Percentiles rank a stretch among this genome's conserved stretches.
Evolutionary conservation across 768 basidiomycete species (phyloP).

Genomic region (Tubosaeta brunneosetosa): DNA sequence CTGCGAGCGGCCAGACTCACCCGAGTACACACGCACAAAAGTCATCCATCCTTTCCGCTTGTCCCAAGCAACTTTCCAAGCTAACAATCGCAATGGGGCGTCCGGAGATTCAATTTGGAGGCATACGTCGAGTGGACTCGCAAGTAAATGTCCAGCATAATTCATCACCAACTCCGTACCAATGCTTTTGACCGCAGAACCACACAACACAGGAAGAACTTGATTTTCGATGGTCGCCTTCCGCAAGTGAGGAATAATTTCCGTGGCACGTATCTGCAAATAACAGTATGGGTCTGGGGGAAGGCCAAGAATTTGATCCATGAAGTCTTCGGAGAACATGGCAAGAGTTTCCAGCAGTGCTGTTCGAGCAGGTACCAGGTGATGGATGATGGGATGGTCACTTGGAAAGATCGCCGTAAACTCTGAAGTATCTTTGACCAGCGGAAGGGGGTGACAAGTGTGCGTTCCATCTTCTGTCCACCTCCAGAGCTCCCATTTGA

Average conservation of each 20-base stretch:
- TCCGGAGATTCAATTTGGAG: slow-evolving; percentile 42
- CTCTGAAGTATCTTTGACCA: slow-evolving; percentile 40
- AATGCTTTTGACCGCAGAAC: slow-evolving; percentile 75
- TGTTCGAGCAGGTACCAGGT: slow-evolving; percentile 62
- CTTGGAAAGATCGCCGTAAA: slow-evolving; percentile 43
- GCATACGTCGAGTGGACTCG: slow-evolving; percentile 67
- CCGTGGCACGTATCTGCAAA: slow-evolving; percentile 48
- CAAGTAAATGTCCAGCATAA: slow-evolving; percentile 74
- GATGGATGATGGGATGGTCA: slow-evolving; percentile 63
- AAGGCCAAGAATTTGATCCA: slow-evolving; percentile 61
- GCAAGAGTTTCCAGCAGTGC: slow-evolving; percentile 74
- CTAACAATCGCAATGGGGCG: slow-evolving; percentile 57
- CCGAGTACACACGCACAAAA: slow-evolving; percentile 84
- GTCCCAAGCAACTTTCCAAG: slow-evolving; percentile 91
- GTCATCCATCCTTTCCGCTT: slow-evolving; percentile 87
- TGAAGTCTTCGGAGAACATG: slow-evolving; percentile 77
- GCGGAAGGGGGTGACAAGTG: slow-evolving; percentile 46
- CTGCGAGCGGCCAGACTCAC: slow-evolving; percentile 35
- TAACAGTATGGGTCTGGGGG: slow-evolving; percentile 60
- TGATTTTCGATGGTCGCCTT: slow-evolving; percentile 59
- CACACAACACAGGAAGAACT: slow-evolving; percentile 77
- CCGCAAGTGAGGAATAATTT: slow-evolving; percentile 63
- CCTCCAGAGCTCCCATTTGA: slow-evolving; percentile 81
- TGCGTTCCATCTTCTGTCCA: slow-evolving; percentile 53
- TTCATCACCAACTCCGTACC: slow-evolving; percentile 80